Base-by-base conservation (phyloP, 192 early-diverging fungal species). In the Cetraspora pellucida region DNA sequence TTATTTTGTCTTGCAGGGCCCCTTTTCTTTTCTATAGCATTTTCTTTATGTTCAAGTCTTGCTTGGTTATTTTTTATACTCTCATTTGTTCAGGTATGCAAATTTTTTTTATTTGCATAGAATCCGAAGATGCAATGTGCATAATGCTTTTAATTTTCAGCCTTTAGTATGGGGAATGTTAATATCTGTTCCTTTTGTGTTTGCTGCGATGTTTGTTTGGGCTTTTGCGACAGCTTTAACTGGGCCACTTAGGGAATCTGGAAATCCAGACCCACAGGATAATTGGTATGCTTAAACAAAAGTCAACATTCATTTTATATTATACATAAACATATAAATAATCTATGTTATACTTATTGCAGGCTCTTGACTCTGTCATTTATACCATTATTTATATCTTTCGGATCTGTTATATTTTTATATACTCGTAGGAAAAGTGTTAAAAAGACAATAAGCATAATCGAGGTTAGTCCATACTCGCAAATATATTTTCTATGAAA, bases 131-230 rank as follows among this genome's bases (percentile, higher is more conserved):
- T 37, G 1, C 0, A 37, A 37, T 37, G 7, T 37, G 37, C 37
- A 37, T 37, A 37, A 37, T 37, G 7, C 37, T 37, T 37, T 37
- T 37, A 37, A 37, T 37, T 37, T 37, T 0, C 7, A 37, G 37
- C 37, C 37, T 37, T 37, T 86, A 19, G 84, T 89, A 2, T 89
- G 86, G 86, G 79, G 80, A 9, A 87, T 85, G 2, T 77, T 89
- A 10, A 68, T 82, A 8, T 60, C 75, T 25, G 82, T 89, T 5
- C 86, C 88, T 16, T 63, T 83, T 16, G 70, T 81, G 19, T 75
- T 83, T 2, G 25, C 82, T 14, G 78, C 52, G 8, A 81, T 86
- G 61, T 87, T 89, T 77, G 60, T 89, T 47, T 89, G 88, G 88
- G 81, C 82, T 19, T 6, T 87, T 6, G 76, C 81, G 21, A 82